Evolutionary conservation across 495 filamentous ascomycete species (phyloP), one percentile per base, ranked within the genome.

Genomic region (Halenospora varia): DNA sequence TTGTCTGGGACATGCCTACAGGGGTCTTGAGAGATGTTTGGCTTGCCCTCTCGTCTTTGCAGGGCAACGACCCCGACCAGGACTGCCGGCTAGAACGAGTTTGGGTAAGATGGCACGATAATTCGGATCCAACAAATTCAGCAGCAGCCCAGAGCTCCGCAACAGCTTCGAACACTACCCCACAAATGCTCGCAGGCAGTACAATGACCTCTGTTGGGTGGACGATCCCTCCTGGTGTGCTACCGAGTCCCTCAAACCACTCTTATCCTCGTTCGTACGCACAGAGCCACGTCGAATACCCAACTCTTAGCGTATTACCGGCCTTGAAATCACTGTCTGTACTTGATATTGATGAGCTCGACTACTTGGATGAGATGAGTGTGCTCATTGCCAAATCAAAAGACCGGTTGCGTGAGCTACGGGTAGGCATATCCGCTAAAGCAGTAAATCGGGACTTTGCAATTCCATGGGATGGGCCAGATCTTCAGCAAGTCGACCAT

Each of bases 1-100:
- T 97, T 63, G 76, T 91, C 10, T 97, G 93, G 93, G 92, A 97
- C 67, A 96, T 96, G 92, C 90, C 92, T 0, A 96, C 91, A 0
- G 93, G 93, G 0, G 87, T 96, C 22, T 71, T 93, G 41, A 81
- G 91, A 48, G 90, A 96, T 62, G 86, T 95, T 25, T 97, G 93
- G 80, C 80, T 91, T 64, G 86, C 93, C 20, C 77, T 97, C 41
- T 79, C 86, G 0, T 93, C 88, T 0, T 74, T 94, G 20, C 85
- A 84, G 24, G 80, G 86, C 61, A 73, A 84, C 45, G 73, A 79
- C 13, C 68, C 79, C n/a, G 75, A 78, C 15, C 73, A 80, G 50
- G 76, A 86, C 23, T 83, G 86, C 63, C 86, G 87, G 9, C 71
- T 96, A 55, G 86, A 89, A 53, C 83, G 84, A 41, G 77, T 97